Evolutionary conservation across 768 basidiomycete genomes (phyloP).

Genomic region (Termitomyces sp.): DNA sequence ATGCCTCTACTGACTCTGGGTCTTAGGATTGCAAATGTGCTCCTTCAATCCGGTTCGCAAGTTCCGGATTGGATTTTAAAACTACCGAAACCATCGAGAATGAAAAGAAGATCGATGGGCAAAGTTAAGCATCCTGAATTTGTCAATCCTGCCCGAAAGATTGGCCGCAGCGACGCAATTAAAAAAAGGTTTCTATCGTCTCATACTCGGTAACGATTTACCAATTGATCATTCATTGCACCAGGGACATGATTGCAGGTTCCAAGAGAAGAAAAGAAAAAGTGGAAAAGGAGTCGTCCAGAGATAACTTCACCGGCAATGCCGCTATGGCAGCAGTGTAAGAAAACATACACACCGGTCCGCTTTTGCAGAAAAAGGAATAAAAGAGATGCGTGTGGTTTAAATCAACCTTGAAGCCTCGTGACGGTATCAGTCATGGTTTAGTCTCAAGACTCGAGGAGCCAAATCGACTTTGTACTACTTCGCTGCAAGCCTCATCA

Average conservation of each 20-base stretch:
- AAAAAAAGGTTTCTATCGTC: conserved; percentile 53
- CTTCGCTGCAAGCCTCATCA: no score
- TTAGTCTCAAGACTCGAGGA: no score
- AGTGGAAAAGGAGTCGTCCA: conserved; percentile 8
- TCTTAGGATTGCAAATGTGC: conserved; percentile 88
- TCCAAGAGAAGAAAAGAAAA: conserved; percentile 62
- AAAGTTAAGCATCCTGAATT: conserved; percentile 74
- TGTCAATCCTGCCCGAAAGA: conserved; percentile 63
- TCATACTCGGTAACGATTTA: background rate
- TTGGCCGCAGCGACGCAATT: conserved; percentile 65
- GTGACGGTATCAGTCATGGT: no score
- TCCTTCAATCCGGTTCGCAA: conserved; percentile 83
- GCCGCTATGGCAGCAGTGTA: no score
- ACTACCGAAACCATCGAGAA: conserved; percentile 88
- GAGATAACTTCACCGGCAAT: background rate
- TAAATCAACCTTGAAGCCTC: no score
- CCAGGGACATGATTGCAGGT: conserved; percentile 73
- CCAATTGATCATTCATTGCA: conserved; percentile 1
- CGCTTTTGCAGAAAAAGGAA: no score
- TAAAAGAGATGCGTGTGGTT: no score
- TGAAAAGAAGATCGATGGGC: conserved; percentile 81
- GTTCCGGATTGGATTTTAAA: conserved; percentile 96
- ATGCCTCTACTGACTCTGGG: conserved; percentile 1
- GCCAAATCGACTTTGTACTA: no score
- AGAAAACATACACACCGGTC: no score